A percentile compares a stretch with the other conserved stretches of the same genome.
Conservation (phyloP, 768 basidiomycete species). For the Tylopilus sp. region DNA sequence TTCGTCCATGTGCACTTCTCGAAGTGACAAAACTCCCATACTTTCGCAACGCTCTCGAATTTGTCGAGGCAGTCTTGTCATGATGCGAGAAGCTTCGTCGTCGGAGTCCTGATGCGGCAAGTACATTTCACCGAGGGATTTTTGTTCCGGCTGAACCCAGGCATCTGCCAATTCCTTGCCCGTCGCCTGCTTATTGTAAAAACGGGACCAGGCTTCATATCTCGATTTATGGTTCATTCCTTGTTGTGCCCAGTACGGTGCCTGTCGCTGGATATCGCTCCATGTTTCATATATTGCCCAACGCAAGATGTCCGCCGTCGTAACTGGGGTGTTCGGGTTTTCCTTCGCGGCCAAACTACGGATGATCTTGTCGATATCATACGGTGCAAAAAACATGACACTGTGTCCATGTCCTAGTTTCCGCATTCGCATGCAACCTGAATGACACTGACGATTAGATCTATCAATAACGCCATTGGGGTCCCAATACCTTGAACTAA, state of each 20-base stretch:
- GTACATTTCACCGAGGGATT: not conserved
- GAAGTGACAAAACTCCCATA: not conserved
- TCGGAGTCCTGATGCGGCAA: not conserved
- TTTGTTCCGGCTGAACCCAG: not conserved
- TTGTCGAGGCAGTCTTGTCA: not conserved
- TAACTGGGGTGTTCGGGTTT: not conserved
- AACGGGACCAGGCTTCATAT: not conserved
- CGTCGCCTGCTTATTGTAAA: not conserved
- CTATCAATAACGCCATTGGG: too few species aligned
- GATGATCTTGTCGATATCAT: not conserved
- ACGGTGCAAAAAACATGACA: not conserved
- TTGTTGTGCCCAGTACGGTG: not conserved
- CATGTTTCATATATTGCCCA: not conserved
- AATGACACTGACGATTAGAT: too few species aligned
- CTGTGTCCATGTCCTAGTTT: not conserved
- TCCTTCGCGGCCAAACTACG: not conserved
- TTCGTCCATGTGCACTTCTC: not conserved
- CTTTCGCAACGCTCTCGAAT: not conserved
- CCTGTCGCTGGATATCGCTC: not conserved
- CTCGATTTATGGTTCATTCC: not conserved
- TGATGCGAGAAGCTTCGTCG: too few species aligned
- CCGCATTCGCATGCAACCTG: constrained; percentile 1
- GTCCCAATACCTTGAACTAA: not conserved
- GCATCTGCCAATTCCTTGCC: not conserved
- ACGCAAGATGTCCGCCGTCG: not conserved